These are phyloP conservation scores for Novymonas esmeraldas DNA, from an alignment of 208 protist species.

Conservation along the genomic window DNA sequence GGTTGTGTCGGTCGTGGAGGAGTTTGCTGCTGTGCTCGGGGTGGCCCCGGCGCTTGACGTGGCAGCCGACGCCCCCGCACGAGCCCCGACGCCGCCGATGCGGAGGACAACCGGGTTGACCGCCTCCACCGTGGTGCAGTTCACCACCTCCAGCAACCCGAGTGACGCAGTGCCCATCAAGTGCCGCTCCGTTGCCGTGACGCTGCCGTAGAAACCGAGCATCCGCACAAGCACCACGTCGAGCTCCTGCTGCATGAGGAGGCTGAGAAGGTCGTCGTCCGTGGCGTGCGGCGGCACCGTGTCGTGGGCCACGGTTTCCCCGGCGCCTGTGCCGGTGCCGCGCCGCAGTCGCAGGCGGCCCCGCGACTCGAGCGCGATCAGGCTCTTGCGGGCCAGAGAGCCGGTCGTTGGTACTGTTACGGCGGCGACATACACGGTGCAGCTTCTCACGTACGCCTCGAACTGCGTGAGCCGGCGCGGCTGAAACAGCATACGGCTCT, in stretches of 20 bases:
- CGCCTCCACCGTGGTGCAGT: conserved; percentile 55
- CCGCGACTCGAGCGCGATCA: conserved; percentile 20
- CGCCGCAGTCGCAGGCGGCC: conserved; percentile 18
- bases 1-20: too few relatives aligned
- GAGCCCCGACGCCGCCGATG: too few relatives aligned
- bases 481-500: conserved; percentile 31
- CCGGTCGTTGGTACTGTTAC: conserved; percentile 21
- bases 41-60: too few relatives aligned
- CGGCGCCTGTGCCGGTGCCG: background rate
- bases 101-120: conserved; percentile 28
- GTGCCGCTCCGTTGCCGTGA: conserved; percentile 55
- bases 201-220: conserved; percentile 39
- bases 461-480: conserved; percentile 30
- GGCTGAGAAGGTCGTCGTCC: conserved; percentile 16
- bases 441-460: conserved; percentile 26
- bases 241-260: conserved; percentile 40
- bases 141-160: conserved; percentile 44
- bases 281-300: conserved; percentile 18
- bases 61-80: too few relatives aligned
- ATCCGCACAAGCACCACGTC: conserved; percentile 63
- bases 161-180: conserved; percentile 47
- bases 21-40: too few relatives aligned
- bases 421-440: conserved; percentile 30
- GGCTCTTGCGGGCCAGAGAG: conserved; percentile 6
- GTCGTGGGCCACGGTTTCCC: background rate